A percentile compares a stretch with the other conserved stretches of the same genome.
Conservation (phyloP, 805 yeast genomes). For the Yarrowia phangngaensis region DNA sequence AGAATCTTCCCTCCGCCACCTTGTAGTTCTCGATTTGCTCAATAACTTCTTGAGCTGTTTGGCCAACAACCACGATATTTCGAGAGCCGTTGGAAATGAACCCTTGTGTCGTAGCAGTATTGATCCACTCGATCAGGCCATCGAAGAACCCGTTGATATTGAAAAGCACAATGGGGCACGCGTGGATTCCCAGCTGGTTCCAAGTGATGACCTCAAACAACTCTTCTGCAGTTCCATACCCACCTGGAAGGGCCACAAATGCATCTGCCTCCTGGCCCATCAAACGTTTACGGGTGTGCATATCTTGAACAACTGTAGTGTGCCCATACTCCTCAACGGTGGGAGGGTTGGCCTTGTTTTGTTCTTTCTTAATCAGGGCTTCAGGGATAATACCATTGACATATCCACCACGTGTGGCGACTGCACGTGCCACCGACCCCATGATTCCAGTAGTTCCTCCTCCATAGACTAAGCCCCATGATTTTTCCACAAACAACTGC, state of each 20-base stretch:
- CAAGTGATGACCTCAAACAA: slow-evolving; percentile 86
- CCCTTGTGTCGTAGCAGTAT: slow-evolving; percentile 57
- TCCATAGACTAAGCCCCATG: slow-evolving; percentile 80
- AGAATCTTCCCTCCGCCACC: slow-evolving; percentile 69
- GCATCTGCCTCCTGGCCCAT: slow-evolving; percentile 88
- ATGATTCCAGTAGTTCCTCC: slow-evolving; percentile 62
- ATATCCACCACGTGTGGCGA: slow-evolving; percentile 32
- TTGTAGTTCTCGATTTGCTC: slow-evolving; percentile 55
- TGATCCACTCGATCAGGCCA: slow-evolving; percentile 58
- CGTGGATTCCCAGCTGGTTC: slow-evolving; percentile 84
- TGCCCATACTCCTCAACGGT: slow-evolving; percentile 61
- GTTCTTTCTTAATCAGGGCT: slow-evolving; percentile 70
- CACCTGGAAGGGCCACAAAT: slow-evolving; percentile 87
- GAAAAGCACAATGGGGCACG: slow-evolving; percentile 72
- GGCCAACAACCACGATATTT: slow-evolving; percentile 63
- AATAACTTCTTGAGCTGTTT: slow-evolving; percentile 64
- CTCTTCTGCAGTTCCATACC: slow-evolving; percentile 87
- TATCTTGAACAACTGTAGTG: slow-evolving; percentile 76
- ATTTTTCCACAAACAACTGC: slow-evolving; percentile 48
- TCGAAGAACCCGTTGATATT: slow-evolving; percentile 80
- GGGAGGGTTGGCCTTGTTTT: slow-evolving; percentile 48
- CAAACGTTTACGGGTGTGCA: slow-evolving; percentile 83
- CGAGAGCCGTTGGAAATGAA: slow-evolving; percentile 67
- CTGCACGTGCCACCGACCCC: slow-evolving; percentile 34
- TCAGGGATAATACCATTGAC: slow-evolving; percentile 87